These are phyloP conservation scores for Saccharum spontaneum DNA, from an alignment of 176 grass and related monocot genomes.

Conservation along the genomic window DNA sequence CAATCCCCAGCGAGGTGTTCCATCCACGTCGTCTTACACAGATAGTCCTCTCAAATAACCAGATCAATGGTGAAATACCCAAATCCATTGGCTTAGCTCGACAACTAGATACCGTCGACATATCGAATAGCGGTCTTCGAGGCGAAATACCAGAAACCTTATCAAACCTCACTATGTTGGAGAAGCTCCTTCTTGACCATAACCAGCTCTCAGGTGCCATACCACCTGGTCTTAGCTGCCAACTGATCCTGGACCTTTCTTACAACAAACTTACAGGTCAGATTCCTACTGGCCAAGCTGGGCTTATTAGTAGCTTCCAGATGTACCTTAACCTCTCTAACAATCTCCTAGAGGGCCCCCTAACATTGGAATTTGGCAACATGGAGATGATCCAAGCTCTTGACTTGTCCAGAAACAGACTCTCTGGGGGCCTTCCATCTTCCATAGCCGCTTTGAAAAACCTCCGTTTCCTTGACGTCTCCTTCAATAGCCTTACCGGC, in stretches of 20 bases:
- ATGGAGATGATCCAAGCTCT: conserved; percentile 53
- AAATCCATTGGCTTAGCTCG: not conserved
- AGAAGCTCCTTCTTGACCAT: conserved; percentile 43
- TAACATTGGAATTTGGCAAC: conserved; percentile 49
- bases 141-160: conserved; percentile 52
- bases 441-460: conserved; percentile 49
- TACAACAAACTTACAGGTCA: conserved; percentile 51
- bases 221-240: conserved; percentile 48
- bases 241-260: conserved; percentile 57
- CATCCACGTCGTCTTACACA: not conserved
- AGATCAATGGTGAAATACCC: conserved; percentile 9
- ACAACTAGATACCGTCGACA: not conserved
- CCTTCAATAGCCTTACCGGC: conserved; percentile 46
- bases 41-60: conserved; percentile 16
- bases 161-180: conserved; percentile 42
- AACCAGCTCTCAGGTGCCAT: conserved; percentile 71
- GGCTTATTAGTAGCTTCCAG: conserved; percentile 29
- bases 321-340: conserved; percentile 64
- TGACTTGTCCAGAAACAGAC: conserved; percentile 58
- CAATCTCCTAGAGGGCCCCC: conserved; percentile 59
- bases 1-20: conserved; percentile 37
- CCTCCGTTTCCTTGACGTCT: conserved; percentile 62
- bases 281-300: conserved; percentile 41
- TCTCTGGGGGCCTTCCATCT: conserved; percentile 44
- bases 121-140: conserved; percentile 29